Percentiles rank a stretch among this genome's conserved stretches.
These are phyloP conservation scores for Pyrenopolyporus hunteri DNA, from an alignment of 495 filamentous ascomycete species.

Conservation along the genomic window DNA sequence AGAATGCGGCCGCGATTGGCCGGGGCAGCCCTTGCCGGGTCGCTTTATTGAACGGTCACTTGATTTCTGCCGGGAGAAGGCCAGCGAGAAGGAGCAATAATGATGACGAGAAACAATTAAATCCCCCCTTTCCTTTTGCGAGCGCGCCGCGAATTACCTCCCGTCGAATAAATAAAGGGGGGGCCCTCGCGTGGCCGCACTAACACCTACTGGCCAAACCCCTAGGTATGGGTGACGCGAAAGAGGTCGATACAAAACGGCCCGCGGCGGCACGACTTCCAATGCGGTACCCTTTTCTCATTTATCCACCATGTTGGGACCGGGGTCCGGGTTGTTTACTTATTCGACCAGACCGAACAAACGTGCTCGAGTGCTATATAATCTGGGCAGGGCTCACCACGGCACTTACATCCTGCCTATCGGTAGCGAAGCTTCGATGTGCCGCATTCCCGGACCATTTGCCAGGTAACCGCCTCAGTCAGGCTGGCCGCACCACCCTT, in stretches of 20 bases:
- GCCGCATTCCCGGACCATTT: constrained; percentile 18
- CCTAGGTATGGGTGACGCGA: too few relatives aligned
- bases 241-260: not conserved
- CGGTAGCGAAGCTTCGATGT: constrained; percentile 20
- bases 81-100: constrained; percentile 1
- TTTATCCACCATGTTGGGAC: constrained; percentile 34
- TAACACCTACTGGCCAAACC: too few relatives aligned
- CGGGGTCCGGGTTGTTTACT: constrained; percentile 9
- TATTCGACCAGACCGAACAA: not conserved
- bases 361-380: constrained; percentile 2
- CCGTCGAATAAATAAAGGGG: not conserved
- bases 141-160: constrained; percentile 13
- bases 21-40: constrained; percentile 17
- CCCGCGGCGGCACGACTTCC: constrained; percentile 11
- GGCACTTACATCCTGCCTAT: constrained; percentile 17
- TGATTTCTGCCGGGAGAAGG: constrained; percentile 33
- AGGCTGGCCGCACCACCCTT: not conserved
- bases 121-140: constrained; percentile 33
- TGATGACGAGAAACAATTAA: constrained; percentile 12
- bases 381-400: constrained; percentile 21
- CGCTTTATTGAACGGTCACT: constrained; percentile 35
- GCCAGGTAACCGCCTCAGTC: constrained; percentile 1
- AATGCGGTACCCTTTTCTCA: not conserved
- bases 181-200: too few relatives aligned
- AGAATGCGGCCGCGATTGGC: constrained; percentile 12